phyloP scores from a whole-genome alignment of 768 basidiomycete species.

The Sporobolomyces pararoseus region DNA sequence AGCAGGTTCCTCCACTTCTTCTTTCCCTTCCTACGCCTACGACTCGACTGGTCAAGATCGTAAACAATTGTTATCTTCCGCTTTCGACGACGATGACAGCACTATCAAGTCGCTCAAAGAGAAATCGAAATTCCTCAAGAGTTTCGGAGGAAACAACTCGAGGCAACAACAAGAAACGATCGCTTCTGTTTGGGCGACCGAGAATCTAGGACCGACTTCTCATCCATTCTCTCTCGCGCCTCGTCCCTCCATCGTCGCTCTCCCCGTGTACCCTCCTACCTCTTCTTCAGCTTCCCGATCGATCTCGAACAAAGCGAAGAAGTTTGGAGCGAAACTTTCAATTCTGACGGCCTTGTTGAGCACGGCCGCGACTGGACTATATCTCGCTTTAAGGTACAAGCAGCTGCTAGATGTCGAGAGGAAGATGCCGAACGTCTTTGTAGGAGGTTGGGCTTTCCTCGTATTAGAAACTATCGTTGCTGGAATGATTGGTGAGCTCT shows the following conservation, averaged over 20 bases:
- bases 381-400: constrained; percentile 14
- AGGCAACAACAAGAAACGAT: constrained; percentile 1
- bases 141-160: not conserved
- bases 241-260: constrained; percentile 38
- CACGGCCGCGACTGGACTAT: constrained; percentile 23
- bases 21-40: constrained; percentile 16
- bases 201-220: constrained; percentile 27
- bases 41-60: not conserved
- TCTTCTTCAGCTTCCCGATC: not conserved
- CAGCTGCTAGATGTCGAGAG: constrained; percentile 28
- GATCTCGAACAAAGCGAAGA: constrained; percentile 12
- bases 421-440: constrained; percentile 31
- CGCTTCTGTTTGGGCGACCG: constrained; percentile 31
- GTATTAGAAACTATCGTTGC: constrained; percentile 28
- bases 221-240: constrained; percentile 17
- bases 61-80: not conserved
- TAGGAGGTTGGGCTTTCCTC: constrained; percentile 39
- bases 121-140: constrained; percentile 13
- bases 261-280: constrained; percentile 38
- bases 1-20: not conserved
- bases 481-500: constrained; percentile 15
- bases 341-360: constrained; percentile 4
- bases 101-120: not conserved
- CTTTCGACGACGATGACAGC: constrained; percentile 28
- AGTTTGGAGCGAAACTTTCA: not conserved